A percentile compares a stretch with the other conserved stretches of the same genome.
Conservation (phyloP, 495 filamentous ascomycete genomes). For the Aspergillus mulundensis region DNA sequence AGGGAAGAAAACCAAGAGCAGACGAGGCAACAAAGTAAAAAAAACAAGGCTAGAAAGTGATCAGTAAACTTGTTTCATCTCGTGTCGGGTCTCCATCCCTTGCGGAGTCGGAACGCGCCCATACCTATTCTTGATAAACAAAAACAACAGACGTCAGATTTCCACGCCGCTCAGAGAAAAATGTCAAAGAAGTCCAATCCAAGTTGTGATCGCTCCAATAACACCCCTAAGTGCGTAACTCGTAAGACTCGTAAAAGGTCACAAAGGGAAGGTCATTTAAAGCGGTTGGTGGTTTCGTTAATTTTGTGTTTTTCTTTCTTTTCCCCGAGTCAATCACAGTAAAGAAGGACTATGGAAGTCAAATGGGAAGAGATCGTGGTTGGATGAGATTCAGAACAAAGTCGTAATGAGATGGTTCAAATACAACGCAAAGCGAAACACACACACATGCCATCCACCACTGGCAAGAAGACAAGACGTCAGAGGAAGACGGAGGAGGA, state of each 20-base stretch:
- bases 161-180: neutral
- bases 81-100: conserved; percentile 17
- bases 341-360: conserved; percentile 6
- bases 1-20: conserved; percentile 1
- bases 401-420: conserved; percentile 7
- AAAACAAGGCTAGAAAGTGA: conserved; percentile 15
- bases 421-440: conserved; percentile 10
- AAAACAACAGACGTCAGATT: conserved; percentile 7
- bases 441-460: conserved; percentile 15
- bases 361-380: conserved; percentile 13
- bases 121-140: conserved; percentile 18
- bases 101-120: conserved; percentile 18
- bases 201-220: neutral
- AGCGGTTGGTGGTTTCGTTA: conserved; percentile 18
- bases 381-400: conserved; percentile 5
- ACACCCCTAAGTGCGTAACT: conserved; percentile 14
- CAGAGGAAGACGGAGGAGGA: conserved; percentile 11
- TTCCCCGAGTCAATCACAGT: neutral
- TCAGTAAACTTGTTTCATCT: conserved; percentile 15
- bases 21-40: conserved; percentile 11
- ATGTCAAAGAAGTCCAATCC: neutral
- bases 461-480: conserved; percentile 14
- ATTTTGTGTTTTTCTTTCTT: conserved; percentile 8
- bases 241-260: conserved; percentile 35
- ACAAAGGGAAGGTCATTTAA: conserved; percentile 21